Conservation (phyloP, 192 early-diverging fungal genomes). For the Obelidium mucronatum region DNA sequence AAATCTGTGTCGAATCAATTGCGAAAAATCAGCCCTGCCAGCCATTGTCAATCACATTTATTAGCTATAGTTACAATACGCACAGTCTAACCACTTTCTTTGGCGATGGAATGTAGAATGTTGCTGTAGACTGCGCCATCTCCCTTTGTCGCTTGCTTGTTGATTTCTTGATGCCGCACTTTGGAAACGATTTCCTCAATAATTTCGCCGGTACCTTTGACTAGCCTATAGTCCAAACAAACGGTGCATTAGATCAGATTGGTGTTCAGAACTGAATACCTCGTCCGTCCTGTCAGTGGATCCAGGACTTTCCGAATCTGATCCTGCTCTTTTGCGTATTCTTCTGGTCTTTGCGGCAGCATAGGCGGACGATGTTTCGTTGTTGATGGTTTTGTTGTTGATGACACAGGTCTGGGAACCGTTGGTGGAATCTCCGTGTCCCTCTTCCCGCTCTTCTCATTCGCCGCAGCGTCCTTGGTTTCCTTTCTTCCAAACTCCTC, state of each 20-base stretch:
- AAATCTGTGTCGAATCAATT: too few relatives aligned
- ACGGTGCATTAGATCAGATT: too few relatives aligned
- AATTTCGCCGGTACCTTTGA: constrained; percentile 36
- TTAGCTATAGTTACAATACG: too few relatives aligned
- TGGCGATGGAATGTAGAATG: constrained; percentile 16
- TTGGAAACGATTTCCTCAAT: constrained; percentile 32
- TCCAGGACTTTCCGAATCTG: constrained; percentile 10
- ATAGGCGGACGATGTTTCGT: background rate
- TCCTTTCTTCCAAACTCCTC: constrained; percentile 13
- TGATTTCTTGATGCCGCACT: constrained; percentile 22
- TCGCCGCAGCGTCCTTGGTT: background rate
- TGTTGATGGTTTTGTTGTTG: background rate
- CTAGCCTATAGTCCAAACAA: constrained; percentile 12
- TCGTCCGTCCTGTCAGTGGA: constrained; percentile 22
- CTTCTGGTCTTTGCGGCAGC: constrained; percentile 31
- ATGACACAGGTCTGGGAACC: background rate
- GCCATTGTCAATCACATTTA: too few relatives aligned
- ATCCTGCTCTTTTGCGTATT: constrained; percentile 12
- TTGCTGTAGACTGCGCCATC: constrained; percentile 7
- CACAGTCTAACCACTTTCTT: constrained; percentile 1
- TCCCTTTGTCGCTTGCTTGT: constrained; percentile 31
- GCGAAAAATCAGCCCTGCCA: too few relatives aligned
- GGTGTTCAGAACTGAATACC: constrained; percentile 2
- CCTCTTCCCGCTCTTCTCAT: background rate
- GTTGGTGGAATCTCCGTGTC: background rate